Base-by-base conservation (phyloP, 768 basidiomycete species). In the Amanita exitialis region DNA sequence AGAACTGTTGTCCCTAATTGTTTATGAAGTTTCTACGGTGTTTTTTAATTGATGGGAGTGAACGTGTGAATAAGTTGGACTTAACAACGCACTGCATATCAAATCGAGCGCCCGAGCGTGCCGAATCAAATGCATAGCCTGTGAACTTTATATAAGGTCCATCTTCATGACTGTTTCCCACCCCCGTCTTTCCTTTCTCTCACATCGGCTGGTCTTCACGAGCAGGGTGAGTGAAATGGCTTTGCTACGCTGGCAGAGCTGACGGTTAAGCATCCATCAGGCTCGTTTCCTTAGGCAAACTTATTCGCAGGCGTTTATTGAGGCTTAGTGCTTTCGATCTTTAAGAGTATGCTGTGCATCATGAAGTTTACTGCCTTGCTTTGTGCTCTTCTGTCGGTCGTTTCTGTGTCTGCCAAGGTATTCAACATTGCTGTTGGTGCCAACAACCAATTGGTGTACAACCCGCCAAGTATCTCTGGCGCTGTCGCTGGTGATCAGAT, bases 401-500 rank as follows among this genome's bases (percentile, higher is more conserved):
- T 30, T 42, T 42, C 49, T 9, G 49, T 42, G 2, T 50, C 49
- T 18, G 49, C 49, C 10, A 50, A 41, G 23, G 4, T 21, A 30
- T 50, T 50, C 38, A 50, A 50, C 27, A 30, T 42, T 43, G 37
- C 27, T 30, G 49, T 43, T 13, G 49, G 39, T 16, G 49, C 42
- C 10, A 50, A 50, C 20, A 42, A 42, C 16, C 25, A 18, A 34
- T 18, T 50, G 41, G 49, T 42, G 28, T 50, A 41, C 18, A 23
- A 50, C n/a, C 49, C 49, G 2, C 38, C 39, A 16, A 25, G 28
- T 30, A 32, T 50, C 13, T 42, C 49, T 20, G 49, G 49, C 13
- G 49, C 49, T 6, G 39, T 42, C 18, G 49, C 49, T 34, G 49
- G 49, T 34, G 39, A 42, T 39, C 49, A 50, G 20, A 23, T 50